phyloP scores from a whole-genome alignment of 2,329 filamentous ascomycete species.

The Lasiodiplodia theobromae region DNA sequence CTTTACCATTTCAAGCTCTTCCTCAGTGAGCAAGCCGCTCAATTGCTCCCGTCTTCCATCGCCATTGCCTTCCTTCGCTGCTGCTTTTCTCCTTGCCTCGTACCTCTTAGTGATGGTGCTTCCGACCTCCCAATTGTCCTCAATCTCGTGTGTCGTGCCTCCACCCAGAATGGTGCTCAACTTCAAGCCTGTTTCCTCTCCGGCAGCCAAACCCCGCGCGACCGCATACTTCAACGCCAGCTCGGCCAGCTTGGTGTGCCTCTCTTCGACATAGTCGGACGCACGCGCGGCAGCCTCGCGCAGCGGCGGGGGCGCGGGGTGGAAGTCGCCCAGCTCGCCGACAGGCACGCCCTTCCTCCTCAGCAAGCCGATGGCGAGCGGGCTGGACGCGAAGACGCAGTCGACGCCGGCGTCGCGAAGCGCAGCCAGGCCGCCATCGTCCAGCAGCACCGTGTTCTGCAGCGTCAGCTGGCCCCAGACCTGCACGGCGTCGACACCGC shows the following conservation, averaged over 20 bases:
- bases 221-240: constrained; percentile 24
- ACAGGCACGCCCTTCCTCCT: constrained; percentile 79
- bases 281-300: constrained; percentile 16
- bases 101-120: not conserved
- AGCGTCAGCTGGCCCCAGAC: constrained; percentile 87
- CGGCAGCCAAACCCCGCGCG: constrained; percentile 1
- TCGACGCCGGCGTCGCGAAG: constrained; percentile 55
- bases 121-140: constrained; percentile 23
- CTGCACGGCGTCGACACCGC: constrained; percentile 82
- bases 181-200: not conserved
- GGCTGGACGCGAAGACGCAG: constrained; percentile 86
- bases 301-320: constrained; percentile 60
- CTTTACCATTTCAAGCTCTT: constrained; percentile 6
- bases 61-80: not conserved
- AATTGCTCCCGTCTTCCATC: not conserved
- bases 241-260: constrained; percentile 9
- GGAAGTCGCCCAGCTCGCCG: constrained; percentile 82
- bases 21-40: not conserved
- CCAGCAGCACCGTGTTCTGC: constrained; percentile 72
- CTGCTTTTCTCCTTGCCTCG: not conserved
- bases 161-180: constrained; percentile 18
- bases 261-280: constrained; percentile 14
- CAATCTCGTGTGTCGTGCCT: constrained; percentile 13
- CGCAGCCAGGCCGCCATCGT: constrained; percentile 34
- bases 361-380: constrained; percentile 88